A percentile compares a stretch with the other conserved stretches of the same genome.
phyloP scores from a whole-genome alignment of 2,329 filamentous ascomycete species.

The Claviceps fusiformis region DNA sequence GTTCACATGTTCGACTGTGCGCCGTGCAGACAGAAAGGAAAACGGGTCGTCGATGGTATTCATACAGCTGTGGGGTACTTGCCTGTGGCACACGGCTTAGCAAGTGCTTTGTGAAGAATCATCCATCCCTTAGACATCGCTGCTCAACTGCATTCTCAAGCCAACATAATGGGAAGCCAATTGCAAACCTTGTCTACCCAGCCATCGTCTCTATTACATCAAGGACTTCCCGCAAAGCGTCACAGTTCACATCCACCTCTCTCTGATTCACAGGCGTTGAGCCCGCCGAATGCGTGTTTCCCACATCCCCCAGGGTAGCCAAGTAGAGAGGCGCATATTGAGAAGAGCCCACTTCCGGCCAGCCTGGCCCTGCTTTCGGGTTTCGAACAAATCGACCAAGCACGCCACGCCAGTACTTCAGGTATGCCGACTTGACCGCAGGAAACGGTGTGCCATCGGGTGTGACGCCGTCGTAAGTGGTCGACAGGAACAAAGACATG shows the following conservation, averaged over 20 bases:
- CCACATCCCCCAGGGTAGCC: constrained; percentile 11
- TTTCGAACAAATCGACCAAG: constrained; percentile 14
- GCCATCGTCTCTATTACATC: not conserved
- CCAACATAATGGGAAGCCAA: no score
- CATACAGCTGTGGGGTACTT: no score
- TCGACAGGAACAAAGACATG: constrained; percentile 11
- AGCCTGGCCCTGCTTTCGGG: constrained; percentile 13
- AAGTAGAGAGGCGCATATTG: constrained; percentile 10
- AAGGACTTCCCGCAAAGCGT: constrained; percentile 7
- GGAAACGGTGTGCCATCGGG: constrained; percentile 3
- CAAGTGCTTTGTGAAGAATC: no score
- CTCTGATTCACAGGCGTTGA: constrained; percentile 9
- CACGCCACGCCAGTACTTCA: constrained; percentile 11
- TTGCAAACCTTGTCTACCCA: not conserved
- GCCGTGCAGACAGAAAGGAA: no score
- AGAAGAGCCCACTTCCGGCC: constrained; percentile 12
- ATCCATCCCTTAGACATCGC: not conserved
- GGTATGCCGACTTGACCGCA: constrained; percentile 12
- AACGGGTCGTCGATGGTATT: no score
- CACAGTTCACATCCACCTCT: constrained; percentile 10
- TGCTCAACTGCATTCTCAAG: no score
- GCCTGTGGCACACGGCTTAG: no score
- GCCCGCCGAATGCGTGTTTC: constrained; percentile 2
- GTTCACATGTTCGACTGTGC: no score
- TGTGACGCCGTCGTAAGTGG: constrained; percentile 6